Percentiles rank a stretch among this genome's conserved stretches.
These are phyloP conservation scores for Artemisia annua DNA, from an alignment of 129 eudicot genomes.

Conservation along the genomic window DNA sequence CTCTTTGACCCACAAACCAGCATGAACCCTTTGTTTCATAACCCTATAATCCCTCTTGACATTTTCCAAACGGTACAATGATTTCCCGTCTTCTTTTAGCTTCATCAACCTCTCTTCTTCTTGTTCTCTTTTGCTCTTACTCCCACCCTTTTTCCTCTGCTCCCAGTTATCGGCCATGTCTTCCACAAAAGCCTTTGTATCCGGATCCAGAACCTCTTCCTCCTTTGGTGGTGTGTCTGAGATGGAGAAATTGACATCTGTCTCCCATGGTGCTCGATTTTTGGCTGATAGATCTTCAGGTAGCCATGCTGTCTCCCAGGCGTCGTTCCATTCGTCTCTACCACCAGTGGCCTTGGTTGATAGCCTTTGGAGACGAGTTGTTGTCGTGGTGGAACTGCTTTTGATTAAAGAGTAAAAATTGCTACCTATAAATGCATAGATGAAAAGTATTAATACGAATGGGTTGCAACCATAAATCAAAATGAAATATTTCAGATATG, in stretches of 20 bases:
- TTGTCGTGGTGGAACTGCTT: background rate
- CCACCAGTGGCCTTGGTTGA: slow-evolving; percentile 32
- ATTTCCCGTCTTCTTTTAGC: slow-evolving; percentile 22
- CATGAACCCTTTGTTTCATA: slow-evolving; percentile 84
- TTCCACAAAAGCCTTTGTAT: slow-evolving; percentile 85
- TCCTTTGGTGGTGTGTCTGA: slow-evolving; percentile 23
- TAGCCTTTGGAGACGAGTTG: slow-evolving; percentile 28
- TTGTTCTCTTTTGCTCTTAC: background rate
- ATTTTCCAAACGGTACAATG: slow-evolving; percentile 69
- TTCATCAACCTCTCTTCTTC: slow-evolving; percentile 10
- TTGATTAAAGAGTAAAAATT: slow-evolving; percentile 26
- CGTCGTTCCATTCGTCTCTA: slow-evolving; percentile 78
- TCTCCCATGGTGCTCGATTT: slow-evolving; percentile 74
- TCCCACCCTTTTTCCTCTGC: slow-evolving; percentile 40
- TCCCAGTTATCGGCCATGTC: slow-evolving; percentile 96
- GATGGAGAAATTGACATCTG: slow-evolving; percentile 73
- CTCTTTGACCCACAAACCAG: slow-evolving; percentile 83
- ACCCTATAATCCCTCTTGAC: slow-evolving; percentile 76
- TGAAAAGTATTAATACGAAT: no score
- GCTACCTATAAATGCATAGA: background rate
- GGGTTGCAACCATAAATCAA: no score
- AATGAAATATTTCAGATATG: no score
- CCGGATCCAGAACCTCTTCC: slow-evolving; percentile 40
- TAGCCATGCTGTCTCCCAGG: slow-evolving; percentile 94
- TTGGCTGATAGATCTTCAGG: slow-evolving; percentile 68